Evolutionary conservation across 2,329 filamentous ascomycete genomes (phyloP).

Genomic region (Aspergillus arachidicola): DNA sequence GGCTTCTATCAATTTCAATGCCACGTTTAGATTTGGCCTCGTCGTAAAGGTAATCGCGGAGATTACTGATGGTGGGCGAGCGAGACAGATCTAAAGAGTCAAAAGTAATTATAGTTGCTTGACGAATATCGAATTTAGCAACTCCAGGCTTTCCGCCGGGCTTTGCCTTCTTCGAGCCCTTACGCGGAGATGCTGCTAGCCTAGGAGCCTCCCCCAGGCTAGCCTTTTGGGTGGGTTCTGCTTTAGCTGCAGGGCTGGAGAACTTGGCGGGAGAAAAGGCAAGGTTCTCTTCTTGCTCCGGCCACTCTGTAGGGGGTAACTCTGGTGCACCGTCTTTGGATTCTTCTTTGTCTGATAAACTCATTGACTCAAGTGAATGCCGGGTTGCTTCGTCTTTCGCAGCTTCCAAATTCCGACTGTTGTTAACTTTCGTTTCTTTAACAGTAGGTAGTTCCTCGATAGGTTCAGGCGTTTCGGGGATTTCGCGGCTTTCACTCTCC

Average conservation of each 20-base stretch:
- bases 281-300: slow-evolving; percentile 34
- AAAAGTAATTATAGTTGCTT: slow-evolving; percentile 78
- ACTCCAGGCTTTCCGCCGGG: slow-evolving; percentile 30
- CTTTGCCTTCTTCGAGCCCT: slow-evolving; percentile 33
- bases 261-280: slow-evolving; percentile 18
- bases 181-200: slow-evolving; percentile 14
- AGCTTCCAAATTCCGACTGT: slow-evolving; percentile 7
- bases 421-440: background rate
- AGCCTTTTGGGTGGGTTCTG: slow-evolving; percentile 14
- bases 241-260: slow-evolving; percentile 16
- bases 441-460: background rate
- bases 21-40: slow-evolving; percentile 70
- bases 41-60: slow-evolving; percentile 75
- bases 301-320: slow-evolving; percentile 27
- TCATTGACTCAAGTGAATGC: slow-evolving; percentile 33
- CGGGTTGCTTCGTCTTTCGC: slow-evolving; percentile 28
- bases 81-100: slow-evolving; percentile 78
- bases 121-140: slow-evolving; percentile 51
- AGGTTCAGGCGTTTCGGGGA: slow-evolving; percentile 32
- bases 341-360: slow-evolving; percentile 25
- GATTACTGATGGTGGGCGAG: slow-evolving; percentile 62
- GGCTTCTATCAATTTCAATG: slow-evolving; percentile 48
- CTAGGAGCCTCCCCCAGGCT: slow-evolving; percentile 17
- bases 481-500: slow-evolving; percentile 27
- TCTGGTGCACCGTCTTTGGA: slow-evolving; percentile 1